phyloP scores from a whole-genome alignment of 768 basidiomycete species.

The Hygrocybe coccinea region DNA sequence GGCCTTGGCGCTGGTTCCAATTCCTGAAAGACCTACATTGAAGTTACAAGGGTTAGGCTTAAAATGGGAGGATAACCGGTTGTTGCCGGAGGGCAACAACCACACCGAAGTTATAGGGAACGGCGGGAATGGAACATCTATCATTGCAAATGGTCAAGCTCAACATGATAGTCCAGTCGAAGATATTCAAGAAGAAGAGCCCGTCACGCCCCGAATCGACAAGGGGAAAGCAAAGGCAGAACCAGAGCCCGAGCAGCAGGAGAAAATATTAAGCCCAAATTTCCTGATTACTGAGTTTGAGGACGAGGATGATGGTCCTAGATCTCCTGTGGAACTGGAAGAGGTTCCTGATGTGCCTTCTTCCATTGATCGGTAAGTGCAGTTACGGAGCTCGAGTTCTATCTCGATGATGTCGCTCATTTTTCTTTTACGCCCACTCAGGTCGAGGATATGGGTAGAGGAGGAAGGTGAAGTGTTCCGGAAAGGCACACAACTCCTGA shows the following conservation, averaged over 20 bases:
- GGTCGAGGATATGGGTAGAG: constrained; percentile 77
- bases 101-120: neutral
- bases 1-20: constrained; percentile 46
- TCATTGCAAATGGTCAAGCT: constrained; percentile 13
- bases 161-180: constrained; percentile 6
- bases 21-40: constrained; percentile 36
- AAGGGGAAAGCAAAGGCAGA: constrained; percentile 76
- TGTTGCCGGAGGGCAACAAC: neutral
- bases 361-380: constrained; percentile 48
- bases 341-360: constrained; percentile 28
- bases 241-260: constrained; percentile 60
- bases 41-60: constrained; percentile 43
- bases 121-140: constrained; percentile 7
- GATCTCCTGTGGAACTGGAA: constrained; percentile 33
- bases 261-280: constrained; percentile 69
- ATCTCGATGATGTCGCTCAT: neutral
- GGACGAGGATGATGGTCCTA: constrained; percentile 45
- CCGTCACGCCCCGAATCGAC: constrained; percentile 61
- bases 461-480: constrained; percentile 97
- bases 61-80: constrained; percentile 16
- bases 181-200: constrained; percentile 19
- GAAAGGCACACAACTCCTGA: constrained; percentile 76
- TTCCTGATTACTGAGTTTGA: constrained; percentile 42
- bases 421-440: constrained; percentile 24
- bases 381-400: neutral